Conservation (phyloP, 257 asterid species). For the Lycium barbarum region DNA sequence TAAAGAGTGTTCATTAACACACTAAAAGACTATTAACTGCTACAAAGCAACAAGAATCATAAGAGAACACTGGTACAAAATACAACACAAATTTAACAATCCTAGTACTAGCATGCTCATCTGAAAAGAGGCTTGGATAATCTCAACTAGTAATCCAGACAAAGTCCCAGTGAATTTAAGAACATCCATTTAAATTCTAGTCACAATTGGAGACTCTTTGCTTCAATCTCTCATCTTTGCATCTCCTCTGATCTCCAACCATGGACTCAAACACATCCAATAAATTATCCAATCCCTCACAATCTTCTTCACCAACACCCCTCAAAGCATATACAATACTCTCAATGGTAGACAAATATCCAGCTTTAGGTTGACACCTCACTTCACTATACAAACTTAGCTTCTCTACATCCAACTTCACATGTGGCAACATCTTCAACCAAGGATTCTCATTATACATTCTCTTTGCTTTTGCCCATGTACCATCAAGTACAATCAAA, state of each 20-base stretch:
- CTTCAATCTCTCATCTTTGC: constrained; percentile 65
- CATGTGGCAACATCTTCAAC: constrained; percentile 82
- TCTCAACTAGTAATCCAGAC: background rate
- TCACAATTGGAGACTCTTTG: constrained; percentile 35
- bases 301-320: constrained; percentile 64
- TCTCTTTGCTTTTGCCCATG: constrained; percentile 94
- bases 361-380: constrained; percentile 85
- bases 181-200: background rate
- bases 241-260: constrained; percentile 86
- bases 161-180: background rate
- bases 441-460: constrained; percentile 93
- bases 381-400: constrained; percentile 84
- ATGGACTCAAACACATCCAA: constrained; percentile 82
- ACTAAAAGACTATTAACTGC: background rate
- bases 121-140: background rate
- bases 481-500: constrained; percentile 84
- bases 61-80: background rate
- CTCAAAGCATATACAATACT: constrained; percentile 88
- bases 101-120: background rate
- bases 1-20: background rate
- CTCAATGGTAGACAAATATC: constrained; percentile 88
- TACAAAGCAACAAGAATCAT: background rate
- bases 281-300: constrained; percentile 65
- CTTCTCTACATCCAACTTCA: constrained; percentile 60
- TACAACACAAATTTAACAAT: background rate